These are phyloP conservation scores for Neopestalotiopsis sp. DNA, from an alignment of 2,329 filamentous ascomycete species.

Conservation along the genomic window DNA sequence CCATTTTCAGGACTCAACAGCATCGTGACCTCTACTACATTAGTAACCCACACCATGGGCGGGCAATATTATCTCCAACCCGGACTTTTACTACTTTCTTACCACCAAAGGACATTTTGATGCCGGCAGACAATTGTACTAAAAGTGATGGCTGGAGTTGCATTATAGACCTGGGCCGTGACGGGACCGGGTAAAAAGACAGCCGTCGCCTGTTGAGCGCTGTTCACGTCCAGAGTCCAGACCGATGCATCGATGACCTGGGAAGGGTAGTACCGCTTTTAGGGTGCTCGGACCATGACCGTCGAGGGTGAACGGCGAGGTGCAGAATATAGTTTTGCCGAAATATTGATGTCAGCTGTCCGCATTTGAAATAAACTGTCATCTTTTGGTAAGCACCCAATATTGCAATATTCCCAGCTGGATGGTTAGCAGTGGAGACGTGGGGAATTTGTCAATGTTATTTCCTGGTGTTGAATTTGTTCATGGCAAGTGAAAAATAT, in stretches of 20 bases:
- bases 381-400: not conserved
- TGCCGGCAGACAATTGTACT: not conserved
- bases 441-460: not conserved
- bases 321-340: not conserved
- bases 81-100: no score
- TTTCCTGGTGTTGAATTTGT: not conserved
- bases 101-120: no score
- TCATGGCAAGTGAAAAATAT: not conserved
- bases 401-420: not conserved
- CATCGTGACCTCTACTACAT: no score
- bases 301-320: not conserved
- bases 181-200: not conserved
- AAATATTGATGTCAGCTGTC: not conserved
- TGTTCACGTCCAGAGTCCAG: not conserved
- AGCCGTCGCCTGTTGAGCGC: not conserved
- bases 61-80: no score
- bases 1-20: not conserved
- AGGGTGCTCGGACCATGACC: not conserved
- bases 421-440: not conserved
- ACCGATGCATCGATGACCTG: not conserved
- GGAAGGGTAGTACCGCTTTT: not conserved
- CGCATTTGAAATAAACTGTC: not conserved
- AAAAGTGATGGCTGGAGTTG: not conserved
- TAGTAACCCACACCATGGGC: no score
- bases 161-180: not conserved